A percentile compares a stretch with the other conserved stretches of the same genome.
Evolutionary conservation across 371 early-diverging fungal genomes (phyloP).

Genomic region (Cokeromyces recurvatus): DNA sequence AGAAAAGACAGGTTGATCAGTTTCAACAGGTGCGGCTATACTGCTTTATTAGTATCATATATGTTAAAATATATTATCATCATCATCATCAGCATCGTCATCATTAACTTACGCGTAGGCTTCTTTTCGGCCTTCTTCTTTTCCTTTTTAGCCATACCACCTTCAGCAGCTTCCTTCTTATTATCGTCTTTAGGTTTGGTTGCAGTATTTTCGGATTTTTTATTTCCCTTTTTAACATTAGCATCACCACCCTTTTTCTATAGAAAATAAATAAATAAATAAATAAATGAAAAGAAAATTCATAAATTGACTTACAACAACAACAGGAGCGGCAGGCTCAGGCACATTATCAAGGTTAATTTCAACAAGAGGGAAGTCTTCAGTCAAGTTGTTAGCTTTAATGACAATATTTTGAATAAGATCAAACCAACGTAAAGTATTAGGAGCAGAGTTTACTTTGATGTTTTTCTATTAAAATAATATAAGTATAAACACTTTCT

Average conservation of each 20-base stretch:
- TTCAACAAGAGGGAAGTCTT: slow-evolving; percentile 48
- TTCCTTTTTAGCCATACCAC: slow-evolving; percentile 54
- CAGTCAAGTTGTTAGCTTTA: slow-evolving; percentile 35
- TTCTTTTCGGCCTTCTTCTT: slow-evolving; percentile 59
- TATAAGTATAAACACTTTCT: not conserved
- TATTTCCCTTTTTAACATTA: slow-evolving; percentile 3
- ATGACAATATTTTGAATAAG: slow-evolving; percentile 64
- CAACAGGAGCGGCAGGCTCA: slow-evolving; percentile 41
- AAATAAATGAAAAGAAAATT: too few species aligned
- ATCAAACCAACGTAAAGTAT: slow-evolving; percentile 77
- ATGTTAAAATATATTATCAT: too few species aligned
- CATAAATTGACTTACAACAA: slow-evolving; percentile 21
- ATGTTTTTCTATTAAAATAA: slow-evolving; percentile 30
- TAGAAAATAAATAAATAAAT: not conserved
- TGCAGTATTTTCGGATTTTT: slow-evolving; percentile 26
- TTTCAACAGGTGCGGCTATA: slow-evolving; percentile 43
- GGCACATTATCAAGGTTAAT: slow-evolving; percentile 57
- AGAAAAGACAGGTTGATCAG: slow-evolving; percentile 63
- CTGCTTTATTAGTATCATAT: too few species aligned
- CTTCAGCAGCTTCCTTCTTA: slow-evolving; percentile 27
- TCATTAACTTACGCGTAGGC: slow-evolving; percentile 29
- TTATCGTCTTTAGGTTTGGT: slow-evolving; percentile 32
- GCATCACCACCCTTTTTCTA: slow-evolving; percentile 22
- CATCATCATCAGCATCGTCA: too few species aligned
- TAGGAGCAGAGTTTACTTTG: slow-evolving; percentile 39